These are phyloP conservation scores for Diaporthe nobilis DNA, from an alignment of 2,329 filamentous ascomycete species.

Conservation along the genomic window DNA sequence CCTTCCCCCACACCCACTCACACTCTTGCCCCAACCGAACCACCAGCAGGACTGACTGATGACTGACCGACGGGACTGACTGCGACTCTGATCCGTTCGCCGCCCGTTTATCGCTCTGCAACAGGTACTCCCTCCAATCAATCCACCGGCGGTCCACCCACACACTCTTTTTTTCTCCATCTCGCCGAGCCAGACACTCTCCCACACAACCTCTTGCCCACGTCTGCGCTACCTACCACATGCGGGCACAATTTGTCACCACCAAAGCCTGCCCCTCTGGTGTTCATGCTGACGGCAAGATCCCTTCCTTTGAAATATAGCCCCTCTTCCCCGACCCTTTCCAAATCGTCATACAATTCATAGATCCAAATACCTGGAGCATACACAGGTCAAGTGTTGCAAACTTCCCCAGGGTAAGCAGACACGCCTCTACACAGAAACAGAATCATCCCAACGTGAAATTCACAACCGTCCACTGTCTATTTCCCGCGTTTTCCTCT, in stretches of 20 bases:
- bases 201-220: background rate
- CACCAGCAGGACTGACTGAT: background rate
- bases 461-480: background rate
- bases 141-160: background rate
- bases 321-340: background rate
- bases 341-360: background rate
- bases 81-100: background rate
- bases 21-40: background rate
- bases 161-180: background rate
- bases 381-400: background rate
- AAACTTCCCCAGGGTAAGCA: background rate
- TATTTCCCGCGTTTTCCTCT: background rate
- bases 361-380: background rate
- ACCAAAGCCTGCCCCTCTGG: background rate
- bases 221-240: slow-evolving; percentile 25
- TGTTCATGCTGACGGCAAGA: slow-evolving; percentile 20
- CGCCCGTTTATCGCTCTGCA: background rate
- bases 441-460: background rate
- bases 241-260: slow-evolving; percentile 31
- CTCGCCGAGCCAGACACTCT: background rate
- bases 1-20: slow-evolving; percentile 1
- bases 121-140: background rate
- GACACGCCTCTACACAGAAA: background rate
- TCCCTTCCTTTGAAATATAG: slow-evolving; percentile 11
- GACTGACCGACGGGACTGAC: background rate